These are phyloP conservation scores for Aspergillus sergii DNA, from an alignment of 2,329 filamentous ascomycete species.

Conservation along the genomic window DNA sequence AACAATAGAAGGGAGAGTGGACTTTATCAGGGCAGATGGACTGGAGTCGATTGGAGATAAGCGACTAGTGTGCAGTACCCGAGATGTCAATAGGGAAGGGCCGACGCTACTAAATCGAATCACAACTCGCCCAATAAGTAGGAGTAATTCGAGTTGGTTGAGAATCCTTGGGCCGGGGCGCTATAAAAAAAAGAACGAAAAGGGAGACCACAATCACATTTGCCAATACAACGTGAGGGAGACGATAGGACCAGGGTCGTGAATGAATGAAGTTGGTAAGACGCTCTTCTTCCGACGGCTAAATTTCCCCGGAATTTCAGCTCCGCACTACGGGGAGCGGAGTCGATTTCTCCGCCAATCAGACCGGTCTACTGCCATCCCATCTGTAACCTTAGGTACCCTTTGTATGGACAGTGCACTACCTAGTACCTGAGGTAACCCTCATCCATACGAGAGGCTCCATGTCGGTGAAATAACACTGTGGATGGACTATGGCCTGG, in stretches of 20 bases:
- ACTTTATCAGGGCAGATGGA: not conserved
- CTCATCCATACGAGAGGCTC: not conserved
- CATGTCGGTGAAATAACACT: not conserved
- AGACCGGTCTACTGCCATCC: not conserved
- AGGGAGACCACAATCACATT: not conserved
- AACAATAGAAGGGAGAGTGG: constrained; percentile 1
- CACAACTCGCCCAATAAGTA: constrained; percentile 7
- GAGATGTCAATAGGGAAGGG: not conserved
- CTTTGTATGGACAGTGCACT: not conserved
- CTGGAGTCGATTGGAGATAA: not conserved
- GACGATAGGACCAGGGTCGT: constrained; percentile 1
- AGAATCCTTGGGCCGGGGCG: not conserved
- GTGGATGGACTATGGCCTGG: not conserved
- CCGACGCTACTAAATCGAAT: not conserved
- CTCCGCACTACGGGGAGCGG: constrained; percentile 25
- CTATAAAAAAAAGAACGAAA: not conserved
- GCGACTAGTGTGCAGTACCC: constrained; percentile 1
- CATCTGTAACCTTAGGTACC: not conserved
- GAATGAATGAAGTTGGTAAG: not conserved
- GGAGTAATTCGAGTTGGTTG: not conserved
- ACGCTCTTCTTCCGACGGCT: constrained; percentile 14
- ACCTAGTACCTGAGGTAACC: not conserved
- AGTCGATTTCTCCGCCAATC: constrained; percentile 39
- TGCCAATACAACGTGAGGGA: not conserved
- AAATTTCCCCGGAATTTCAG: constrained; percentile 27